phyloP scores from a whole-genome alignment of 805 yeast species.

The Kuraishia floccosa region DNA sequence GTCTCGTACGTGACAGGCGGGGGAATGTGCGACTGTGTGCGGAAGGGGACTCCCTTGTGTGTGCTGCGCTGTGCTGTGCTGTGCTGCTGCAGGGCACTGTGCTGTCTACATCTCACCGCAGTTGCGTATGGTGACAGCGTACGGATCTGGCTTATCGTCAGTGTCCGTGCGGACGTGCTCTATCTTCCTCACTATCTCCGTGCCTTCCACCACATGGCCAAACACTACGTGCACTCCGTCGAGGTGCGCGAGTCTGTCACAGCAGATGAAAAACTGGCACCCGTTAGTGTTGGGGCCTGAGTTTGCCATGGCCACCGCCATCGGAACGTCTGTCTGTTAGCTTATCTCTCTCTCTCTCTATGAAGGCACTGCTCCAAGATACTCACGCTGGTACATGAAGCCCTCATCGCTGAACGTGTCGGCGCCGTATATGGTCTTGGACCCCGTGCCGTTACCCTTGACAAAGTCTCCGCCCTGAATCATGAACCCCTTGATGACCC shows the following conservation, averaged over 20 bases:
- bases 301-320: conserved; percentile 26
- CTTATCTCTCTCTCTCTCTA: neutral
- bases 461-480: conserved; percentile 20
- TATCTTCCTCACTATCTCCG: conserved; percentile 14
- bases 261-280: conserved; percentile 31
- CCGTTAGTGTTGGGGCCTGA: conserved; percentile 35
- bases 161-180: conserved; percentile 16
- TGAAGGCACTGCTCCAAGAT: neutral
- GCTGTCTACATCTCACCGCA: conserved; percentile 25
- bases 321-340: conserved; percentile 14
- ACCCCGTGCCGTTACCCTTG: conserved; percentile 32
- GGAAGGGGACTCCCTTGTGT: no score
- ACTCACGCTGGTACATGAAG: conserved; percentile 19
- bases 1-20: no score
- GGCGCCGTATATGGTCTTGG: conserved; percentile 26
- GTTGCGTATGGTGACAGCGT: conserved; percentile 13
- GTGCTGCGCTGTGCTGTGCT: no score
- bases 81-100: no score
- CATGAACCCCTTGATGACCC: conserved; percentile 31
- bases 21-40: no score
- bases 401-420: conserved; percentile 32
- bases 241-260: conserved; percentile 20
- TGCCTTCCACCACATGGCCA: conserved; percentile 34
- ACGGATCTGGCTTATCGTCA: conserved; percentile 16
- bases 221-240: conserved; percentile 39